Conservation (phyloP, 306 rosid species). For the Mucuna pruriens region DNA sequence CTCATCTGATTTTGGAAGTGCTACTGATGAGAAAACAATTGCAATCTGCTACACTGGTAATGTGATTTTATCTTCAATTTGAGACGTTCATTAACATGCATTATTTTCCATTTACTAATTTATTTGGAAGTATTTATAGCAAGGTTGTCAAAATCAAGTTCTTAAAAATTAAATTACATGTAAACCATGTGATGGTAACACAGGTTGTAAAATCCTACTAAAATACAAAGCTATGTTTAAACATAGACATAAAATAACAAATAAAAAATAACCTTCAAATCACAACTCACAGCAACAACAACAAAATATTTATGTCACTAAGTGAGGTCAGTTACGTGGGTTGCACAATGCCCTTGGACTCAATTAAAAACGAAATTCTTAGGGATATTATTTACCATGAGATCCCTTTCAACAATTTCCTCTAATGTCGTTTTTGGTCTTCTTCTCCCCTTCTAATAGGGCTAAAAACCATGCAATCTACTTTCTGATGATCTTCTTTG, state of each 20-base stretch:
- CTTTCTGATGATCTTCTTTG: not conserved
- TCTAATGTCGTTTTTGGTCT: not conserved
- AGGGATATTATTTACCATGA: not conserved
- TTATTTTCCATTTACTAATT: not conserved
- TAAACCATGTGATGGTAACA: not conserved
- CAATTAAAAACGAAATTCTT: not conserved
- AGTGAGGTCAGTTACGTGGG: not conserved
- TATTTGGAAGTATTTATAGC: not conserved
- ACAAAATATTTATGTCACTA: not conserved
- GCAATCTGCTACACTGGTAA: conserved; percentile 92
- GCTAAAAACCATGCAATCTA: not conserved
- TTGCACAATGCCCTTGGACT: not conserved
- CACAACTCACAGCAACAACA: not conserved
- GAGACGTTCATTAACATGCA: conserved; percentile 25
- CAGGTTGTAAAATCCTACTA: not conserved
- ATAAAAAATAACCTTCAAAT: not conserved
- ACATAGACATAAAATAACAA: not conserved
- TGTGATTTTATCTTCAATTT: conserved; percentile 37
- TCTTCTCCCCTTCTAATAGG: not conserved
- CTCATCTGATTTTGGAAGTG: conserved; percentile 92
- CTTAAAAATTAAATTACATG: not conserved
- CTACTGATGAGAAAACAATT: conserved; percentile 95
- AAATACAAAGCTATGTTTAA: not conserved
- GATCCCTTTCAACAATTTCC: not conserved
- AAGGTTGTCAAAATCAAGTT: conserved; percentile 9